Evolutionary conservation across 2,329 filamentous ascomycete species (phyloP).

Genomic region (Parascedosporium putredinis): DNA sequence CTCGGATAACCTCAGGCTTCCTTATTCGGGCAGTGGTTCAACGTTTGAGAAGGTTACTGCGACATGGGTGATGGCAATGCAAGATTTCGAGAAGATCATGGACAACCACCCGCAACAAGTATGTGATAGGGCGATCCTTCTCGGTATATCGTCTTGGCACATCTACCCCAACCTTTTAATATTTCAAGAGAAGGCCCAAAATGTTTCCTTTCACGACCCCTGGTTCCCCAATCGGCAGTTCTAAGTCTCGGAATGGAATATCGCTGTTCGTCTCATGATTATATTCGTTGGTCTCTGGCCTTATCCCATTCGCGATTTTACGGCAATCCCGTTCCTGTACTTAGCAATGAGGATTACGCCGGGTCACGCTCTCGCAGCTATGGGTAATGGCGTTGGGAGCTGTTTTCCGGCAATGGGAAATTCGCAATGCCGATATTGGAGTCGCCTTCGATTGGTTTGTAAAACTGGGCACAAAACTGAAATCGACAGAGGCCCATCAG

Average conservation of each 20-base stretch:
- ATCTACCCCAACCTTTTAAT: constrained; percentile 10
- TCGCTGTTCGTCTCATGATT: constrained; percentile 1
- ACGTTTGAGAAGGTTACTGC: constrained; percentile 8
- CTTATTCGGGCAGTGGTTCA: constrained; percentile 5
- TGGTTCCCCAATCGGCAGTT: not conserved
- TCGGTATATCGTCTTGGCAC: constrained; percentile 11
- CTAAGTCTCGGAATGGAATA: not conserved
- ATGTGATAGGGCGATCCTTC: constrained; percentile 8
- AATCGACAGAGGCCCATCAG: not conserved
- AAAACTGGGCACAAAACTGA: not conserved
- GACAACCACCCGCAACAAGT: constrained; percentile 7
- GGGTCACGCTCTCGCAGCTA: constrained; percentile 7
- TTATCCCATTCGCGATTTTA: constrained; percentile 10
- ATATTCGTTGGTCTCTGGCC: constrained; percentile 10
- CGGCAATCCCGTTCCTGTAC: constrained; percentile 9
- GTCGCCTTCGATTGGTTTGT: not conserved
- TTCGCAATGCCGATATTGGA: not conserved
- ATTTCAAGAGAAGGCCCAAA: constrained; percentile 5
- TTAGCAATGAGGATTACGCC: constrained; percentile 7
- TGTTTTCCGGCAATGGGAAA: constrained; percentile 8
- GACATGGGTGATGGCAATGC: constrained; percentile 8
- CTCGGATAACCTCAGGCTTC: constrained; percentile 8
- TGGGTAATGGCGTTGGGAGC: constrained; percentile 9
- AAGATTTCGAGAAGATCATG: constrained; percentile 10
- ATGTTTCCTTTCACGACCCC: not conserved